Conservation (phyloP, 129 eudicot genomes). For the Escallonia herrerae region DNA sequence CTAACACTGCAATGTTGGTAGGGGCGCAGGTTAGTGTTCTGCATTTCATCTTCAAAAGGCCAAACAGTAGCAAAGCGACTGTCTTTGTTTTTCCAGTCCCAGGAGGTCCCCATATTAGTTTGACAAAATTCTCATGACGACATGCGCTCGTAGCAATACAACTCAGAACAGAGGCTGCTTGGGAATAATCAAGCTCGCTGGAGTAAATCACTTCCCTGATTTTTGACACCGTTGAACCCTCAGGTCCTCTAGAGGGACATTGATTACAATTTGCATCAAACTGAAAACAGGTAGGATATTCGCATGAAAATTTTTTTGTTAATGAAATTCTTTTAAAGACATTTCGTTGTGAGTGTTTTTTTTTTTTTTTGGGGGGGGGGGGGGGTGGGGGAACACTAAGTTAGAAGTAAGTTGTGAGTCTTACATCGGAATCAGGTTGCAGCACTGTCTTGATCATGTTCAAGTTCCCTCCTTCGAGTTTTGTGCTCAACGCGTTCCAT, state of each 20-base stretch:
- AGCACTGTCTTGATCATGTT: conserved; percentile 42
- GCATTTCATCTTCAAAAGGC: conserved; percentile 27
- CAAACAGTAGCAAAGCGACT: conserved; percentile 28
- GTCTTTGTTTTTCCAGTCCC: conserved; percentile 89
- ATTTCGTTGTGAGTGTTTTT: too few relatives aligned
- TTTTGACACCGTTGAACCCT: neutral
- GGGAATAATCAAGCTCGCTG: conserved; percentile 42
- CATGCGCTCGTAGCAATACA: conserved; percentile 39
- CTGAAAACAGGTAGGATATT: conserved; percentile 22
- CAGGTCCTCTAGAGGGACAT: conserved; percentile 19
- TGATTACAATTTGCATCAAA: conserved; percentile 21
- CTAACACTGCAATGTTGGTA: conserved; percentile 59
- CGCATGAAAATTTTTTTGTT: neutral
- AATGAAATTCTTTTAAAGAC: too few relatives aligned
- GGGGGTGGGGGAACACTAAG: neutral
- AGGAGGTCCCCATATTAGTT: conserved; percentile 91
- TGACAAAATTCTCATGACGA: conserved; percentile 21
- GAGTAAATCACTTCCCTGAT: conserved; percentile 14
- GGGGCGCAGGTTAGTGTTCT: conserved; percentile 69
- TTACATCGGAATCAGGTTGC: conserved; percentile 35
- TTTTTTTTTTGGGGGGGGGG: too few relatives aligned
- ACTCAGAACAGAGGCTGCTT: conserved; percentile 39
- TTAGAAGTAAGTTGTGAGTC: neutral
- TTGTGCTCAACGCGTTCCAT: conserved; percentile 60
- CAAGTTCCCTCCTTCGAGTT: conserved; percentile 29